Percentiles rank a stretch among this genome's conserved stretches.
Evolutionary conservation across 352 stramenopile species (phyloP).

Genomic region (Globisporangium echinulatum): DNA sequence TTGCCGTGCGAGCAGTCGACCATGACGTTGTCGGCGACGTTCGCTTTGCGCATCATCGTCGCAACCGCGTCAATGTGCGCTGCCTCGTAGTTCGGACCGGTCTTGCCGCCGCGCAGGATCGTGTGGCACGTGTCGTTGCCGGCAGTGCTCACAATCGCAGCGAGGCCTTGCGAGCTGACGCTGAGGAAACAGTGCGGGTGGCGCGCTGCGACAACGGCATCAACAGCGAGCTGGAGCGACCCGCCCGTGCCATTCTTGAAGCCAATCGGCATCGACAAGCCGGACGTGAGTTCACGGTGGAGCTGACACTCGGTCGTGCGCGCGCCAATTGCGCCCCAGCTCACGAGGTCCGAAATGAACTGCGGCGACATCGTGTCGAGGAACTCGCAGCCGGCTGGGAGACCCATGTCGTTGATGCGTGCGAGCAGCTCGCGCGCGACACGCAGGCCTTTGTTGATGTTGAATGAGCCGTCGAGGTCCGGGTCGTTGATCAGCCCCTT

Average conservation of each 20-base stretch:
- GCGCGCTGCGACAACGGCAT: slow-evolving; percentile 72
- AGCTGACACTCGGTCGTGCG: slow-evolving; percentile 88
- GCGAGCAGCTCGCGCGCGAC: slow-evolving; percentile 77
- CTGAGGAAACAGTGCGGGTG: slow-evolving; percentile 87
- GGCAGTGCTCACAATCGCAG: slow-evolving; percentile 82
- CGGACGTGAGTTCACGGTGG: slow-evolving; percentile 85
- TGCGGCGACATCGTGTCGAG: slow-evolving; percentile 89
- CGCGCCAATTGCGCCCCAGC: slow-evolving; percentile 87
- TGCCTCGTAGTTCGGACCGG: slow-evolving; percentile 79
- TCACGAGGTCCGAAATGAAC: slow-evolving; percentile 87
- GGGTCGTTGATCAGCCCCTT: slow-evolving; percentile 90
- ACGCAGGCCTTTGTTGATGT: slow-evolving; percentile 89
- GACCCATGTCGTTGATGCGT: slow-evolving; percentile 81
- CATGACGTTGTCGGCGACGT: slow-evolving; percentile 82
- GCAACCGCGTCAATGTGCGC: slow-evolving; percentile 78
- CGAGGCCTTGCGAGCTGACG: slow-evolving; percentile 81
- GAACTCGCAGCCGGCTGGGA: slow-evolving; percentile 84
- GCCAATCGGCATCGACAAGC: slow-evolving; percentile 87
- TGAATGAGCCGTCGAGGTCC: slow-evolving; percentile 86
- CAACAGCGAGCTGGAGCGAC: slow-evolving; percentile 80
- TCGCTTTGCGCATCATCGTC: slow-evolving; percentile 79
- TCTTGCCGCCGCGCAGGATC: slow-evolving; percentile 84
- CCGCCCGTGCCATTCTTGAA: slow-evolving; percentile 90
- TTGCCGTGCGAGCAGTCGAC: slow-evolving; percentile 90
- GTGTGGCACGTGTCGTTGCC: slow-evolving; percentile 86